These are phyloP conservation scores for Akebia trifoliata DNA, from an alignment of 164 flowering plant genomes.

Conservation along the genomic window DNA sequence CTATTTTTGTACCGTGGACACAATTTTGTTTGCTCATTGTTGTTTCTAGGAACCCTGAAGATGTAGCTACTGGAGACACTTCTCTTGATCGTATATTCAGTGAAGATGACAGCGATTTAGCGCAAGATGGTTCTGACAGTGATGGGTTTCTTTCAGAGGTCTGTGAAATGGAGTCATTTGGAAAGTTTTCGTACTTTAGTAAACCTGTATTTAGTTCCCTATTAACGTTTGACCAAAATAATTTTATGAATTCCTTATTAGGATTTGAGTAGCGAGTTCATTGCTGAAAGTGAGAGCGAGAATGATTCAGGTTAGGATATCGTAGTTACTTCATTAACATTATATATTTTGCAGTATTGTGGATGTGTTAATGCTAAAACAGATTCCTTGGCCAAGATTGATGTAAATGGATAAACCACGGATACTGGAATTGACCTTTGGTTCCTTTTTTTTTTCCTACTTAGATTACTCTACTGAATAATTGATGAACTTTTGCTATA, in stretches of 20 bases:
- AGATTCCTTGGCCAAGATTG: neutral
- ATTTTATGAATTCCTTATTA: constrained; percentile 15
- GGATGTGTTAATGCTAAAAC: neutral
- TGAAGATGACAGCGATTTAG: constrained; percentile 45
- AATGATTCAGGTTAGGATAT: constrained; percentile 17
- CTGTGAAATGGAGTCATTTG: constrained; percentile 7
- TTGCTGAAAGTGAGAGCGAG: constrained; percentile 30
- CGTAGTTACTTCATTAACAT: neutral
- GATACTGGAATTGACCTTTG: neutral
- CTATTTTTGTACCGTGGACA: neutral
- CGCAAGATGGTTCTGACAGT: constrained; percentile 65
- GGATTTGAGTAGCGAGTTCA: constrained; percentile 36
- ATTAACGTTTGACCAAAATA: constrained; percentile 4
- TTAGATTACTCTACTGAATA: neutral
- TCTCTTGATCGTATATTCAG: constrained; percentile 51
- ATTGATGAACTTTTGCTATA: constrained; percentile 23
- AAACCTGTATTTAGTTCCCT: neutral
- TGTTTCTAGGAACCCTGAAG: constrained; percentile 31
- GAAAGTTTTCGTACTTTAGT: neutral
- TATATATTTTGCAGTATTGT: neutral
- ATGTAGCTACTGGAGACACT: constrained; percentile 30
- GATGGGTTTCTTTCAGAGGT: constrained; percentile 96
- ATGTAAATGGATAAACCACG: neutral
- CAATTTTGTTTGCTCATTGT: neutral
- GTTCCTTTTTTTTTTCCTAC: neutral